Percentiles rank a stretch among this genome's conserved stretches.
Evolutionary conservation across 1,284 basidiomycete genomes (phyloP).

Genomic region (Malassezia sp.): DNA sequence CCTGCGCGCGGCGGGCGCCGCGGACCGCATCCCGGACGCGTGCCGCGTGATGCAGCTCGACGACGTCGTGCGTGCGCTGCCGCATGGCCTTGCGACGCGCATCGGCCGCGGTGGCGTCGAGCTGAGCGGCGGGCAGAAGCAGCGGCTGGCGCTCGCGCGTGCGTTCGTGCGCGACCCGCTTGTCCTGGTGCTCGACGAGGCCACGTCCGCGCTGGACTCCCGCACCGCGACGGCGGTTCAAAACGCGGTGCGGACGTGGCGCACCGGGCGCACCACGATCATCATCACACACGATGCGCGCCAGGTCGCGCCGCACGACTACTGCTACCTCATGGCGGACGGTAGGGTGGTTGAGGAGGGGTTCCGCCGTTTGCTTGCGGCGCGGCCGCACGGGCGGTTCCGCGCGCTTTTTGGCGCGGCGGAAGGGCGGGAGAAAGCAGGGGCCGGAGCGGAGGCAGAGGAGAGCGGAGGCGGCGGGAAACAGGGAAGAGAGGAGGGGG

Average conservation of each 20-base stretch:
- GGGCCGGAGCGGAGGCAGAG: no score
- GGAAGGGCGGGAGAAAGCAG: no score
- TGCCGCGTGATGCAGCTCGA: conserved; percentile 77
- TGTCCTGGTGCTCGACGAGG: conserved; percentile 88
- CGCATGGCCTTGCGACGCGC: conserved; percentile 74
- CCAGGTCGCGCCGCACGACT: conserved; percentile 66
- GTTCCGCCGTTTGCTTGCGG: no score
- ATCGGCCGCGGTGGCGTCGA: conserved; percentile 61
- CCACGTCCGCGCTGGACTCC: conserved; percentile 84
- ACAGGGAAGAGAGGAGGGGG: no score
- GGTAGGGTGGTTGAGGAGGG: conserved; percentile 79
- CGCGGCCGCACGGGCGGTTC: no score
- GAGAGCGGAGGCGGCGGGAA: no score
- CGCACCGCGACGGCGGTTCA: conserved; percentile 77
- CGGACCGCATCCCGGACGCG: conserved; percentile 57
- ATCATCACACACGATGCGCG: conserved; percentile 92
- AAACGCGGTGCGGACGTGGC: conserved; percentile 73
- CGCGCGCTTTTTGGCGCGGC: no score
- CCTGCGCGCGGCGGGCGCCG: conserved; percentile 63
- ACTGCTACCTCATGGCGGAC: conserved; percentile 78
- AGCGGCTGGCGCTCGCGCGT: conserved; percentile 79
- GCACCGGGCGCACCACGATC: conserved; percentile 74
- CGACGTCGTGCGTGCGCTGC: conserved; percentile 70
- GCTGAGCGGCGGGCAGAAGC: conserved; percentile 84
- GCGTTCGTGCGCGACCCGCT: conserved; percentile 75